phyloP scores from a whole-genome alignment of 805 yeast species.

The Dipodascus albidus region DNA sequence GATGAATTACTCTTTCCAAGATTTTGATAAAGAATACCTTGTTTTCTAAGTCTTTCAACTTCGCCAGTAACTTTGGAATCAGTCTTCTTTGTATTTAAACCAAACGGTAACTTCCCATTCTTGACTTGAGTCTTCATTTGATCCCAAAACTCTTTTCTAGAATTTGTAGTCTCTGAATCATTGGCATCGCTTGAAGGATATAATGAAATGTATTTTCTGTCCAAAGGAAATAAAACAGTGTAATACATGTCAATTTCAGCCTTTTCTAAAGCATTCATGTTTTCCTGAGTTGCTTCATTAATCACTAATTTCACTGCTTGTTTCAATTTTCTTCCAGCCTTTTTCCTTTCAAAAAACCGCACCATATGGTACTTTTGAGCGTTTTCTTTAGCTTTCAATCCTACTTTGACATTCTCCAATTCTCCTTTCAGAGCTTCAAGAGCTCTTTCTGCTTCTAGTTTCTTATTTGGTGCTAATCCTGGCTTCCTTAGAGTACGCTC shows the following conservation, averaged over 20 bases:
- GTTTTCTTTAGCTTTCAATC: slow-evolving; percentile 36
- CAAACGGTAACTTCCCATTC: slow-evolving; percentile 43
- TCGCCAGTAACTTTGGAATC: slow-evolving; percentile 3
- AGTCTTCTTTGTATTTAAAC: slow-evolving; percentile 32
- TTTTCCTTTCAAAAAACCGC: slow-evolving; percentile 80
- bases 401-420: slow-evolving; percentile 36
- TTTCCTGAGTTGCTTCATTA: slow-evolving; percentile 16
- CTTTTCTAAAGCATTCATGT: slow-evolving; percentile 32
- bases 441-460: slow-evolving; percentile 47
- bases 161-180: slow-evolving; percentile 19
- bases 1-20: background rate
- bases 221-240: slow-evolving; percentile 63
- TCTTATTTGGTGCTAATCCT: slow-evolving; percentile 41
- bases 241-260: slow-evolving; percentile 64
- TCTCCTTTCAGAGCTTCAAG: slow-evolving; percentile 53
- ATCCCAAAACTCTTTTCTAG: slow-evolving; percentile 38
- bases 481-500: slow-evolving; percentile 53
- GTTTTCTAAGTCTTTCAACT: slow-evolving; percentile 10
- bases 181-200: slow-evolving; percentile 43
- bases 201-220: slow-evolving; percentile 68
- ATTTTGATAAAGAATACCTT: slow-evolving; percentile 3
- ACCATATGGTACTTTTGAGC: slow-evolving; percentile 85
- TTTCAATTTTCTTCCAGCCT: slow-evolving; percentile 64
- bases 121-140: slow-evolving; percentile 41
- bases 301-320: slow-evolving; percentile 27